Percentiles rank a stretch among this genome's conserved stretches.
phyloP scores from a whole-genome alignment of 768 basidiomycete genomes.

The Agaricus bisporus region DNA sequence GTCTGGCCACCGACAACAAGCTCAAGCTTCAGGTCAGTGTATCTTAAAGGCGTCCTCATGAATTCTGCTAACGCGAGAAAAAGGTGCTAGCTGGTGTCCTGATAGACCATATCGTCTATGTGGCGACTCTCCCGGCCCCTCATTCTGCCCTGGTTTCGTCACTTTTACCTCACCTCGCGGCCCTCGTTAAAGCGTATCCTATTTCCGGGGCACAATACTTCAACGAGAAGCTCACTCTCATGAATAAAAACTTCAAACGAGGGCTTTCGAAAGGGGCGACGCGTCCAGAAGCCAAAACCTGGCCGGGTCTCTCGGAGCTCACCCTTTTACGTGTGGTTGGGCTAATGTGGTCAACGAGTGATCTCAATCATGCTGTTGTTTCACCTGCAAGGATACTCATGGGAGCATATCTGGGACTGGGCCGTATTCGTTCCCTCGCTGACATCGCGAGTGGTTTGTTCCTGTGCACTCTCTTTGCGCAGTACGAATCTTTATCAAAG shows the following conservation, averaged over 20 bases:
- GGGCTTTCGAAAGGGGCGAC: slow-evolving; percentile 71
- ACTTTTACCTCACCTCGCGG: slow-evolving; percentile 72
- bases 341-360: slow-evolving; percentile 87
- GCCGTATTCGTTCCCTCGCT: slow-evolving; percentile 63
- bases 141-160: slow-evolving; percentile 53
- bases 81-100: slow-evolving; percentile 74
- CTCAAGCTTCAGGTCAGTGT: slow-evolving; percentile 76
- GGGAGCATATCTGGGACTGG: slow-evolving; percentile 85
- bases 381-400: slow-evolving; percentile 85
- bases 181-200: slow-evolving; percentile 78
- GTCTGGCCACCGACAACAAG: slow-evolving; percentile 88
- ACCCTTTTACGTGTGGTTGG: slow-evolving; percentile 76
- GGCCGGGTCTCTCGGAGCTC: slow-evolving; percentile 84
- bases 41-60: background rate
- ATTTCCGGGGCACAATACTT: slow-evolving; percentile 74
- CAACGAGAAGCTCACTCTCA: slow-evolving; percentile 74
- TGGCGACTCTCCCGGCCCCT: slow-evolving; percentile 59
- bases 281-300: slow-evolving; percentile 64
- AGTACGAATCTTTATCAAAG: slow-evolving; percentile 83
- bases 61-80: slow-evolving; percentile 6
- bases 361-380: slow-evolving; percentile 85
- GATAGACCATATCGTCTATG: slow-evolving; percentile 81
- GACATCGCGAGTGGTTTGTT: slow-evolving; percentile 88
- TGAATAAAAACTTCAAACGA: slow-evolving; percentile 90
- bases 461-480: slow-evolving; percentile 75